Evolutionary conservation across 805 yeast species (phyloP), one percentile per base, ranked within the genome.

Genomic region (Yarrowia deformans): DNA sequence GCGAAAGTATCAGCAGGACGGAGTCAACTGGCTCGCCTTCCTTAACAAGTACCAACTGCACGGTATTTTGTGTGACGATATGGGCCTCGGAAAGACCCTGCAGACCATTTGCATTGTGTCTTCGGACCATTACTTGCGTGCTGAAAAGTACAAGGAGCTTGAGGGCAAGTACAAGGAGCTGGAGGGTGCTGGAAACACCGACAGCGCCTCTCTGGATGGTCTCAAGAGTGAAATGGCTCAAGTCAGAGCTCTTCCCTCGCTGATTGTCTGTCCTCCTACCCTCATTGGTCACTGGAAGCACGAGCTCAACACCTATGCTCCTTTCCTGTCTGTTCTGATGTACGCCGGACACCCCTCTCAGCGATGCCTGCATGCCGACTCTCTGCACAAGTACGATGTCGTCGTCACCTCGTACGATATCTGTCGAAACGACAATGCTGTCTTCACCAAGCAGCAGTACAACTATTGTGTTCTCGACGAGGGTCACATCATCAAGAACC

Each of bases 211-310:
- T 29, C 23, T 56, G 50, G 49, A 56, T 14, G 66, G 48, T 14
- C 82, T 79, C 8, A 79, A 83, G 70, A 87, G 97, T 0, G 78
- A 84, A 40, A 83, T 89, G 0, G 81, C 82, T 13, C 97, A 93
- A 74, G 85, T 84, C 43, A 83, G 96, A 70, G 88, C 85, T 40
- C 81, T 95, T 32, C 97, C 98, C 1, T 87, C 97, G 0, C 80
- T 95, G 72, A 88, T 95, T 61, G 85, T 95, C 18, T 95, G 99
- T 80, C 99, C 99, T 0, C 98, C 99, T 0, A 92, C 98, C 0
- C 85, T 95, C 73, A 93, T 98, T 1, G 99, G 99, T 29, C 99
- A 95, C 79, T 95, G 99, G 99, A 97, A 92, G 77, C 97, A 92
- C 77, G 99, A 95, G 79, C 82, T 95, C 72, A 85, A 87, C 71